Percentiles rank a stretch among this genome's conserved stretches.
Conservation (phyloP, 225 moss, liverwort and hornwort genomes). For the Rhytidiadelphus loreus region DNA sequence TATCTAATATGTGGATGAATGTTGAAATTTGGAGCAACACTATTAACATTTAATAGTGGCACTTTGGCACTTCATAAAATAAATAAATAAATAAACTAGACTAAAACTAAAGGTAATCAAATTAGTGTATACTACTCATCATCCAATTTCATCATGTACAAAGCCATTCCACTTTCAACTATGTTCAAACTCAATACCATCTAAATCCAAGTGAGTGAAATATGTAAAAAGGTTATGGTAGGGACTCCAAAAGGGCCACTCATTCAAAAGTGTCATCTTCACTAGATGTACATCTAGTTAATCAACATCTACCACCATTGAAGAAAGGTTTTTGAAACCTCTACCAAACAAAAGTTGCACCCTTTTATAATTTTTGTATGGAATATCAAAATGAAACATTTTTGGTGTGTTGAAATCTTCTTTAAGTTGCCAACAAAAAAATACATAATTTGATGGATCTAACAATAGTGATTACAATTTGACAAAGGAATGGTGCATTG, state of each 20-base stretch:
- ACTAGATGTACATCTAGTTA: neutral
- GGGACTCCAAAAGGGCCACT: neutral
- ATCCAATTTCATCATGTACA: neutral
- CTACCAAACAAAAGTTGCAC: neutral
- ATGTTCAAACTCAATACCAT: neutral
- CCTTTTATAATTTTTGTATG: neutral
- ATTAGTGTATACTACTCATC: rapidly evolving
- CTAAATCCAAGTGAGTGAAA: neutral
- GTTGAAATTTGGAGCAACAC: too few species aligned
- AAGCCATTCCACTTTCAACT: neutral
- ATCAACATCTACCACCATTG: neutral
- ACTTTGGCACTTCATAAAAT: too few species aligned
- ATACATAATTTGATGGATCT: neutral
- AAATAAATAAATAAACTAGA: too few species aligned
- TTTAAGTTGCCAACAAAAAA: neutral
- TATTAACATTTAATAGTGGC: too few species aligned
- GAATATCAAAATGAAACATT: neutral
- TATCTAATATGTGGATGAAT: too few species aligned
- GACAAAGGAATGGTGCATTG: neutral
- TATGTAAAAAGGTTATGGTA: neutral
- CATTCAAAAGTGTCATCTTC: rapidly evolving
- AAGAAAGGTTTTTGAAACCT: neutral
- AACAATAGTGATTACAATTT: neutral
- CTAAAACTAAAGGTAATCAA: neutral
- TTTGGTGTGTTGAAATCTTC: rapidly evolving